Conservation (phyloP, 2,329 filamentous ascomycete genomes). For the Ophiostoma australiae region DNA sequence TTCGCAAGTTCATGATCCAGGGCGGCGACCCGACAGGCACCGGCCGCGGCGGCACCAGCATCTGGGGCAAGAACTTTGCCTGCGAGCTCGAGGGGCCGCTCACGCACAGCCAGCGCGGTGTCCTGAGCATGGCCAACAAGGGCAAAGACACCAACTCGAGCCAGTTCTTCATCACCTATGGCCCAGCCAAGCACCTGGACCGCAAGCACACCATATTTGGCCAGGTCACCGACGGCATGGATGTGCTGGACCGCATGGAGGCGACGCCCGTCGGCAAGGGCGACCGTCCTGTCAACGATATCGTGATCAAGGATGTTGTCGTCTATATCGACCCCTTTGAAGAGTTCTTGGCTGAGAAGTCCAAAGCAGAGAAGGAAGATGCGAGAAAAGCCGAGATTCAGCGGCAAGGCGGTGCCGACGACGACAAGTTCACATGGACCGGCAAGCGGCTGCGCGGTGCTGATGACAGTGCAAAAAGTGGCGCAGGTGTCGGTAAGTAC, state of each 20-base stretch:
- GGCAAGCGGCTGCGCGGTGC: conserved; percentile 76
- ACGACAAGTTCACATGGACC: conserved; percentile 91
- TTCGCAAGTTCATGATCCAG: conserved; percentile 96
- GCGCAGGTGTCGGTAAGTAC: conserved; percentile 69
- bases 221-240: conserved; percentile 69
- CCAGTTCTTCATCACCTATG: conserved; percentile 93
- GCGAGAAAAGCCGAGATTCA: conserved; percentile 58
- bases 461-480: conserved; percentile 37
- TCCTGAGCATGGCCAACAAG: conserved; percentile 95
- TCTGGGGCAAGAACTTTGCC: conserved; percentile 91
- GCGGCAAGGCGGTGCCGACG: conserved; percentile 67
- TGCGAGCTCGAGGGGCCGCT: conserved; percentile 90
- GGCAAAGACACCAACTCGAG: conserved; percentile 95
- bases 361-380: conserved; percentile 55
- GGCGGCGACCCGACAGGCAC: conserved; percentile 92
- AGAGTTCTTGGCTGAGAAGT: conserved; percentile 76
- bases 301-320: conserved; percentile 74
- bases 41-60: conserved; percentile 79
- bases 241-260: conserved; percentile 72
- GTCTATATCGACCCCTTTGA: conserved; percentile 94
- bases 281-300: conserved; percentile 70
- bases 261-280: conserved; percentile 68
- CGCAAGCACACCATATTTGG: conserved; percentile 97
- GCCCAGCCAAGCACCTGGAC: conserved; percentile 77
- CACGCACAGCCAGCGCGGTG: conserved; percentile 74